Evolutionary conservation across 108 stramenopile genomes (phyloP).

Genomic region (Cyclotella kingstonii): DNA sequence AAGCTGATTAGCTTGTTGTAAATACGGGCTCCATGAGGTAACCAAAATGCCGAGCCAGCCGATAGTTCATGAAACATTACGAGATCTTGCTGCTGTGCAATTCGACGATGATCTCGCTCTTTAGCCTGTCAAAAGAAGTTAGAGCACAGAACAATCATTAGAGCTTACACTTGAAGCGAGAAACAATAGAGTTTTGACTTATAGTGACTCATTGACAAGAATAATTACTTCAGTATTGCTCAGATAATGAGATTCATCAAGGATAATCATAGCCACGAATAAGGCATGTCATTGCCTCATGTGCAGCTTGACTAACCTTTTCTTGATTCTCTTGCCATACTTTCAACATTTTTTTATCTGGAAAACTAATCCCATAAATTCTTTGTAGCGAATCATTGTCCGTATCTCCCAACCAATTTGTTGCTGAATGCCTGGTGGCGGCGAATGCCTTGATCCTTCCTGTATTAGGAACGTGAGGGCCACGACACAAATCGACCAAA

Average conservation of each 20-base stretch:
- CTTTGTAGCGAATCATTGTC: slow-evolving; percentile 97
- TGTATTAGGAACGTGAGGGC: slow-evolving; percentile 95
- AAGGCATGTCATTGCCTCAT: not conserved
- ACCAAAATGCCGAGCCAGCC: slow-evolving; percentile 97
- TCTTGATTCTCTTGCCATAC: slow-evolving; percentile 93
- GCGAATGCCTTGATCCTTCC: slow-evolving; percentile 96
- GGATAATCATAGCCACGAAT: slow-evolving; percentile 53
- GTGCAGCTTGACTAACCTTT: slow-evolving; percentile 59
- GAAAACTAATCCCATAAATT: slow-evolving; percentile 98
- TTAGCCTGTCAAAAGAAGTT: slow-evolving; percentile 85
- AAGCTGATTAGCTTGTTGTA: slow-evolving; percentile 97
- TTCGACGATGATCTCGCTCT: slow-evolving; percentile 94
- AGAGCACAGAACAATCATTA: not conserved
- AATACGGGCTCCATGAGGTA: slow-evolving; percentile 97
- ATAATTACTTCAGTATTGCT: slow-evolving; percentile 37
- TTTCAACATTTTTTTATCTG: slow-evolving; percentile 97
- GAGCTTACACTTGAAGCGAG: not conserved
- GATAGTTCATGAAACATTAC: slow-evolving; percentile 96
- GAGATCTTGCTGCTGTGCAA: slow-evolving; percentile 93
- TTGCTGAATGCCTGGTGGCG: slow-evolving; percentile 84
- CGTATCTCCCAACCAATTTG: slow-evolving; percentile 97
- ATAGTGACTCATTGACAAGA: slow-evolving; percentile 62
- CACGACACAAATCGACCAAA: slow-evolving; percentile 97
- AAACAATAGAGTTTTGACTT: slow-evolving; percentile 42
- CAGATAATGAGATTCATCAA: slow-evolving; percentile 83